Evolutionary conservation across 768 basidiomycete species (phyloP).

Genomic region (Boletus bicolor): DNA sequence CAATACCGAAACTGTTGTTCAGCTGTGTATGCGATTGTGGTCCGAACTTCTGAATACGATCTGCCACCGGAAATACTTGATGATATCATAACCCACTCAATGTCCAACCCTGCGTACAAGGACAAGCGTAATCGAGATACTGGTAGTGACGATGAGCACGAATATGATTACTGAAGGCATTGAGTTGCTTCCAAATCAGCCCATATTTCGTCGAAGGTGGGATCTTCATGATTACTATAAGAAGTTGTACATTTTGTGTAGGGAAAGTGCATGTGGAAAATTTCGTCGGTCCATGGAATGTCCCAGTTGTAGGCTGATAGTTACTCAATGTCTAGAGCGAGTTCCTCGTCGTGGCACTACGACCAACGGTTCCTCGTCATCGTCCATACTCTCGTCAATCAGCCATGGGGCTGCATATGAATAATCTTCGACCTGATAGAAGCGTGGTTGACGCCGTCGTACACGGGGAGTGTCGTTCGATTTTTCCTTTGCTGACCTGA

Average conservation of each 20-base stretch:
- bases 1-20: conserved; percentile 6
- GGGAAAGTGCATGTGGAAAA: background rate
- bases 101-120: conserved; percentile 33
- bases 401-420: conserved; percentile 2
- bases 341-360: conserved; percentile 14
- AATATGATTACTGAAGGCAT: conserved; percentile 19
- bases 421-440: conserved; percentile 12
- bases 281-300: background rate
- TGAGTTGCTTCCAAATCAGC: background rate
- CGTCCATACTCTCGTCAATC: conserved; percentile 4
- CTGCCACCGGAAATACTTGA: conserved; percentile 64
- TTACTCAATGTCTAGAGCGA: conserved; percentile 15
- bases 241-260: background rate
- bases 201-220: background rate
- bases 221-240: background rate
- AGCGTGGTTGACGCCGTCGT: conserved; percentile 14
- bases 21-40: conserved; percentile 73
- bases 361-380: background rate
- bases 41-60: conserved; percentile 73
- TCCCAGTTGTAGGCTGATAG: background rate
- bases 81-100: conserved; percentile 57
- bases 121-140: conserved; percentile 18
- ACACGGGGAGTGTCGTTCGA: conserved; percentile 8
- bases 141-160: conserved; percentile 28
- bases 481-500: conserved; percentile 19